Percentiles rank a stretch among this genome's conserved stretches.
Conservation (phyloP, 179 eudicot genomes). For the Patellifolia procumbens region DNA sequence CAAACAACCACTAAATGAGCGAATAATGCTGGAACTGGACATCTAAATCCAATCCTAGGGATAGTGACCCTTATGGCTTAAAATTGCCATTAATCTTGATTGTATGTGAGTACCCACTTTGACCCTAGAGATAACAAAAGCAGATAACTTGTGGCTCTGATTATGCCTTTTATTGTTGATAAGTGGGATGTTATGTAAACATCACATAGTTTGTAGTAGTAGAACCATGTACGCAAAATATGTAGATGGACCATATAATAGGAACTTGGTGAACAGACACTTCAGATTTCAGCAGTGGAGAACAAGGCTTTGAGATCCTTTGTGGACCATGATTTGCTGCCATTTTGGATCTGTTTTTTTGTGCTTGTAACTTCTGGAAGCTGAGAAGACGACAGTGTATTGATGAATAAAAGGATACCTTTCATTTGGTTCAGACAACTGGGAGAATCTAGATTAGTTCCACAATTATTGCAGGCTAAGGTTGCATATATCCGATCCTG, state of each 20-base stretch:
- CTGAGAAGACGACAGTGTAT: neutral
- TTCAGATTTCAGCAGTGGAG: neutral
- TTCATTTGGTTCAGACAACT: neutral
- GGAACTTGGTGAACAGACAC: neutral
- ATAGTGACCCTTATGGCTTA: conserved; percentile 6
- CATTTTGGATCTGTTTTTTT: neutral
- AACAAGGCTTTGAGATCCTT: conserved; percentile 18
- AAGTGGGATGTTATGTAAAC: conserved; percentile 15
- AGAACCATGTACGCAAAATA: neutral
- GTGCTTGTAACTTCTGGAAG: conserved; percentile 10
- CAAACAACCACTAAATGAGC: too few species aligned
- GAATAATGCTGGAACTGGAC: neutral
- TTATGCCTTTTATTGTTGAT: conserved; percentile 18
- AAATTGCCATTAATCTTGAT: neutral
- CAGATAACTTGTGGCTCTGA: conserved; percentile 8
- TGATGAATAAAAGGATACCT: neutral
- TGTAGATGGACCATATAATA: neutral
- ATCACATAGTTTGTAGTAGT: conserved; percentile 1
- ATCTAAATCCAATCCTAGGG: neutral
- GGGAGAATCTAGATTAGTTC: neutral
- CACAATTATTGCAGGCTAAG: too few species aligned
- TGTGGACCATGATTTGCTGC: neutral
- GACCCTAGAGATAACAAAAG: neutral
- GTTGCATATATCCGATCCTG: too few species aligned
- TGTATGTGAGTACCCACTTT: conserved; percentile 1